A percentile compares a stretch with the other conserved stretches of the same genome.
Evolutionary conservation across 352 stramenopile genomes (phyloP).

Genomic region (Phytophthora litchii): DNA sequence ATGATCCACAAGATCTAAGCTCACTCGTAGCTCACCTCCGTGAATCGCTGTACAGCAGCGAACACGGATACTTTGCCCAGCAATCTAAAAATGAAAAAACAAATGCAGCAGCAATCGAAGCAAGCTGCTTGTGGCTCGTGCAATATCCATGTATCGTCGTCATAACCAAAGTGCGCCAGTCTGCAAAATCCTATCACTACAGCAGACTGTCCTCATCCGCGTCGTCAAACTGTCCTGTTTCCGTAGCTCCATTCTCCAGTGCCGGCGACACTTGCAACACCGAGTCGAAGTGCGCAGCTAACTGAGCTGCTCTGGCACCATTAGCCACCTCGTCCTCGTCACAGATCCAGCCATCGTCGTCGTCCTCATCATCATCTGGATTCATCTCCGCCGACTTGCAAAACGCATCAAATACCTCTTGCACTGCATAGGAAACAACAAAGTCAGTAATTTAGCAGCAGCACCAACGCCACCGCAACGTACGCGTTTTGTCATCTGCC

Average conservation of each 20-base stretch:
- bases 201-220: constrained; percentile 71
- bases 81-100: constrained; percentile 21
- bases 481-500: constrained; percentile 64
- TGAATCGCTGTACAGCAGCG: constrained; percentile 4
- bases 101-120: constrained; percentile 23
- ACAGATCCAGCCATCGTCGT: constrained; percentile 81
- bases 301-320: constrained; percentile 61
- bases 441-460: constrained; percentile 7
- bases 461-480: constrained; percentile 14
- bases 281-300: constrained; percentile 73
- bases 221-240: constrained; percentile 82
- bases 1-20: constrained; percentile 95
- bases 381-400: constrained; percentile 87
- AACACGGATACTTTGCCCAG: constrained; percentile 15
- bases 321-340: constrained; percentile 77
- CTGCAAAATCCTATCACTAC: constrained; percentile 31
- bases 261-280: constrained; percentile 67
- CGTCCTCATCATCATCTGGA: constrained; percentile 65
- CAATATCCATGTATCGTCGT: constrained; percentile 5
- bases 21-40: constrained; percentile 12
- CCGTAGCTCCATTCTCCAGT: constrained; percentile 36
- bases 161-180: background rate
- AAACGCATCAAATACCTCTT: constrained; percentile 77
- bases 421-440: constrained; percentile 46
- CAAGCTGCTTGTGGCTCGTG: constrained; percentile 12